Base-by-base conservation (phyloP, 2,329 filamentous ascomycete species). In the Aureobasidium musti region DNA sequence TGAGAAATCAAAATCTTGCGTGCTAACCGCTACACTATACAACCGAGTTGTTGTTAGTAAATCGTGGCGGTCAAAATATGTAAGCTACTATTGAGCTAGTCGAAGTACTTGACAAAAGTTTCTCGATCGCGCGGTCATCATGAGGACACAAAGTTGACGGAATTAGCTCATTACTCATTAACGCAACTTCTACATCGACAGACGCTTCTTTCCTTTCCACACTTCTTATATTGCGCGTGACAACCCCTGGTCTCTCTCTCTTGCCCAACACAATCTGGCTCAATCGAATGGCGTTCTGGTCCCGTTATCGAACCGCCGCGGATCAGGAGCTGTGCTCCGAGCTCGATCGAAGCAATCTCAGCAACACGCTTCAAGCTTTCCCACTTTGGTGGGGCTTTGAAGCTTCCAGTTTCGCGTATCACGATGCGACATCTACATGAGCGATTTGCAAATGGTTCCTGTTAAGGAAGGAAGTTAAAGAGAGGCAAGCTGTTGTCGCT, bases 21-120 rank as follows among this genome's bases (percentile, higher is more conserved):
- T 71, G 70, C 67, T 71, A 67, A 71, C 70, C 70, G 47, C 68
- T 69, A 68, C 66, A 67, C 56, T 69, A 65, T 54, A 60, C 45
- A 67, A 66, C 59, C 56, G 6, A 45, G n/a, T 63, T 50, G 41
- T 49, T 33, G 35, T 6, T 6, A 13, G 21, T 5, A 47, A 23
- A 17, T n/a, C 1, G 8, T 19, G n/a, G 2, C 17, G 21, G 7
- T 1, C 10, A 26, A 2, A 10, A 19, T 26, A 37, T 14, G 2
- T 49, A 5, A 2, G 14, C 2, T 14, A 17, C 1, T 1, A 35
- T n/a, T n/a, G 13, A 11, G 1, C 13, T 11, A 2, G 5, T 17
- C 4, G 17, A 14, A n/a, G 10, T 23, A 14, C 30, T 41, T 13
- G 35, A 13, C 14, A 14, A 28, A 59, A 14, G 13, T 26, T 7